phyloP scores from a whole-genome alignment of 805 yeast genomes.

The Zygotorulaspora danielsina region DNA sequence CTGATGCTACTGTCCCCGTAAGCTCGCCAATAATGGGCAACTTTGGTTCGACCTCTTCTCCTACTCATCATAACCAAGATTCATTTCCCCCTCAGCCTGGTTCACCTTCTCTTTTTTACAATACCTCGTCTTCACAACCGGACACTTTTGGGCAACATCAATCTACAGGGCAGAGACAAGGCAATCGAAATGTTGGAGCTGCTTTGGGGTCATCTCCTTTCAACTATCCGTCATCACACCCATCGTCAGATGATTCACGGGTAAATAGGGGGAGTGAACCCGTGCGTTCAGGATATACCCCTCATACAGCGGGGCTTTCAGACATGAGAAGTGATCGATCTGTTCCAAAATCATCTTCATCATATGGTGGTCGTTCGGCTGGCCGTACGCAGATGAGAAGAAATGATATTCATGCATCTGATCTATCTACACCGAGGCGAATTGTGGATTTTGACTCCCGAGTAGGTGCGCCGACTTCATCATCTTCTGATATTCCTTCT shows the following conservation, averaged over 20 bases:
- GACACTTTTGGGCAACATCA: slow-evolving; percentile 29
- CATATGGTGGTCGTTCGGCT: slow-evolving; percentile 31
- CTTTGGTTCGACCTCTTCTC: slow-evolving; percentile 13
- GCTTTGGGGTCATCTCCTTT: slow-evolving; percentile 44
- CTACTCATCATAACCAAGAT: slow-evolving; percentile 38
- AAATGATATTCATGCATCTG: slow-evolving; percentile 74
- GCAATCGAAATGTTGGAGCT: slow-evolving; percentile 14
- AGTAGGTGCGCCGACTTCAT: slow-evolving; percentile 28
- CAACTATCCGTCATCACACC: slow-evolving; percentile 39
- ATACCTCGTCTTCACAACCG: slow-evolving; percentile 32
- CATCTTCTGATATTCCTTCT: slow-evolving; percentile 32
- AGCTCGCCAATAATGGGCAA: slow-evolving; percentile 28
- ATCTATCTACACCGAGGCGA: slow-evolving; percentile 70
- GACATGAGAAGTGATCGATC: slow-evolving; percentile 45
- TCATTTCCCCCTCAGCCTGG: slow-evolving; percentile 35
- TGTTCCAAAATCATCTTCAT: slow-evolving; percentile 22
- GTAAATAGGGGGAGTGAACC: slow-evolving; percentile 17
- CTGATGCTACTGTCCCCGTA: slow-evolving; percentile 37
- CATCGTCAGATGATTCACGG: slow-evolving; percentile 27
- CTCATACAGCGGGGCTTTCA: slow-evolving; percentile 35
- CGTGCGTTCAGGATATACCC: slow-evolving; percentile 17
- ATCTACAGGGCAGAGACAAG: slow-evolving; percentile 10
- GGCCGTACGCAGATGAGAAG: slow-evolving; percentile 55
- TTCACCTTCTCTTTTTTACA: slow-evolving; percentile 36
- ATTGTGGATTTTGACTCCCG: slow-evolving; percentile 46